phyloP scores from a whole-genome alignment of 345 rosid species.

The Syzygium jambos region DNA sequence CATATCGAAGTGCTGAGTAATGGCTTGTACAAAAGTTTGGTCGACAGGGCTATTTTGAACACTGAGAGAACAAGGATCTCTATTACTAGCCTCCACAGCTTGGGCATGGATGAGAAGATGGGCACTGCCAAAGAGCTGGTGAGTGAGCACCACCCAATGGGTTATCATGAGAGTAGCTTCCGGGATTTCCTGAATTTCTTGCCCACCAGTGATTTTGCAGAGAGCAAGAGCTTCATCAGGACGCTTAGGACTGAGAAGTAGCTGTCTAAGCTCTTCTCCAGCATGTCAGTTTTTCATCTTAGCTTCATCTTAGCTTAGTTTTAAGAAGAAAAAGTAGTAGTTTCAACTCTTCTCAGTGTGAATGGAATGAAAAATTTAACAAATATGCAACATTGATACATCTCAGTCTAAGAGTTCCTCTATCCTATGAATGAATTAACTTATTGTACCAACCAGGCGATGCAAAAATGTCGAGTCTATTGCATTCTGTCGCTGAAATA shows the following conservation, averaged over 20 bases:
- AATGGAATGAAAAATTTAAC: background rate
- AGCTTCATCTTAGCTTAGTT: background rate
- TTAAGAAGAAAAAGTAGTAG: background rate
- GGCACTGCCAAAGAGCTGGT: constrained; percentile 35
- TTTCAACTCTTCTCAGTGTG: background rate
- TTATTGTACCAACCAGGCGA: background rate
- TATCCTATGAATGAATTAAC: background rate
- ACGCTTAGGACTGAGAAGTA: constrained; percentile 15
- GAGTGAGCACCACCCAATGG: constrained; percentile 25
- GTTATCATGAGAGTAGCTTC: constrained; percentile 42
- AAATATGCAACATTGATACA: background rate
- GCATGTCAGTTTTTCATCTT: no score
- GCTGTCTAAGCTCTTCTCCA: background rate
- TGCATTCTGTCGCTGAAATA: background rate
- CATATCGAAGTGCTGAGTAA: constrained; percentile 60
- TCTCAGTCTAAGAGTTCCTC: background rate
- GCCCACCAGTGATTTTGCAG: constrained; percentile 25
- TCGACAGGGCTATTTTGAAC: constrained; percentile 36
- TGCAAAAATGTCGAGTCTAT: background rate
- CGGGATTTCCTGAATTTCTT: constrained; percentile 48
- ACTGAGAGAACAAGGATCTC: constrained; percentile 29
- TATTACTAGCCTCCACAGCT: constrained; percentile 42
- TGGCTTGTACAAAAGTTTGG: constrained; percentile 42
- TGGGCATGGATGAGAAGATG: constrained; percentile 49
- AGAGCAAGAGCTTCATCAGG: constrained; percentile 31